These are phyloP conservation scores for Solanum chmielewskii DNA, from an alignment of 257 asterid species.

Conservation along the genomic window DNA sequence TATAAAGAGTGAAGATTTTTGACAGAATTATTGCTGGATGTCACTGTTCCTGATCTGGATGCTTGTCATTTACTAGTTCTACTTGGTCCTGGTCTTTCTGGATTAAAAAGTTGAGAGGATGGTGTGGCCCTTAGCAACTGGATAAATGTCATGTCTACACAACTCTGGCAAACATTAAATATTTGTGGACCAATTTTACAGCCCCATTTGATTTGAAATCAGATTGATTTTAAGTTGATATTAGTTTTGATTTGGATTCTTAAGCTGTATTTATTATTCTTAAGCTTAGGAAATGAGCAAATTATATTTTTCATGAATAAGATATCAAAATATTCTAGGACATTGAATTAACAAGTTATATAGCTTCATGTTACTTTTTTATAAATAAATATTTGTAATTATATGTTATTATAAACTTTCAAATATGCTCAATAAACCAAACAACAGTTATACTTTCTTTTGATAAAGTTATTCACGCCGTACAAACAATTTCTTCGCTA, in stretches of 20 bases:
- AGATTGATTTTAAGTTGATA: too few relatives aligned
- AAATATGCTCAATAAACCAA: neutral
- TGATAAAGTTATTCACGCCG: neutral
- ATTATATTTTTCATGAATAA: neutral
- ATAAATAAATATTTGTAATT: neutral
- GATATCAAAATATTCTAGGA: neutral
- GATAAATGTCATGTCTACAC: neutral
- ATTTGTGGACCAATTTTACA: neutral
- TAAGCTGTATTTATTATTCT: neutral
- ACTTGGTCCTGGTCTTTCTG: neutral
- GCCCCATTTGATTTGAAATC: neutral
- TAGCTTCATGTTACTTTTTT: neutral
- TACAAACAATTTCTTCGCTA: neutral
- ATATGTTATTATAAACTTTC: neutral
- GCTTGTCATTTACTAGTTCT: neutral
- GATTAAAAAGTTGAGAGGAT: neutral
- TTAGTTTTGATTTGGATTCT: too few relatives aligned
- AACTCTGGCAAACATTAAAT: neutral
- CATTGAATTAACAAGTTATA: accelerated
- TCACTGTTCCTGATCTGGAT: neutral
- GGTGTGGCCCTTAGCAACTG: neutral
- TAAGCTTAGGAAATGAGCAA: neutral
- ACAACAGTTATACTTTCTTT: neutral
- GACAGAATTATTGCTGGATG: neutral
- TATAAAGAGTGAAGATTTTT: neutral